Base-by-base conservation (phyloP, 2,329 filamentous ascomycete genomes). In the Trichoderma koningii region DNA sequence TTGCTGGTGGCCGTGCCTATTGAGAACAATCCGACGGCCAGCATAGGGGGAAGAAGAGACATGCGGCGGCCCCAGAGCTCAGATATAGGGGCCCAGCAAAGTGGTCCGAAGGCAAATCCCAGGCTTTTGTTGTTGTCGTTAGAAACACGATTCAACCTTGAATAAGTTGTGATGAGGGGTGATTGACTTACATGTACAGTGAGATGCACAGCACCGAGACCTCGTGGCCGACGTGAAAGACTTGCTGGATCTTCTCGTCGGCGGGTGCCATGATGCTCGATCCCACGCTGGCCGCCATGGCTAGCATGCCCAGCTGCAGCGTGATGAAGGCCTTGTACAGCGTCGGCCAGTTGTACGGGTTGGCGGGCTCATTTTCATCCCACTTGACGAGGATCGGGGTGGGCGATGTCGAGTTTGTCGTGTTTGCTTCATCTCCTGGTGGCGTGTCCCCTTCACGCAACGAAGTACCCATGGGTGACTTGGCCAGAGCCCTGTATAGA, bases 1-100 rank as follows among this genome's bases (percentile, higher is more conserved):
- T 83, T 76, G 1, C 83, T 78, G 2, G 83, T 86, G 0, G 85
- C 83, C 26, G 81, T 82, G 12, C 81, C 87, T 48, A 83, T 84
- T 70, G 85, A 88, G 76, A 90, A 90, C 1, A 81, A 81, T 7
- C 80, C 70, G 70, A 80, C 82, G 21, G 84, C 78, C 71, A 77
- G 70, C 23, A 74, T 34, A 65, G 52, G 85, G 71, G 34, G 75
- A 69, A 38, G 78, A 19, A 83, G 71, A 30, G 66, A 66, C 59
- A 64, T 64, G 71, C 88, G 73, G 3, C 83, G 79, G 26, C 83
- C 84, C 70, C 82, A 84, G 14, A 84, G 74, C 71, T 88, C 85
- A 38, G 79, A 83, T 17, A 87, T 66, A 0, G 86, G 85, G 0
- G 82, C 84, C 65, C 83, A 80, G 3, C 87, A 66, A 5, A 82